phyloP scores from a whole-genome alignment of 257 asterid species.

The Coffea eugenioides region DNA sequence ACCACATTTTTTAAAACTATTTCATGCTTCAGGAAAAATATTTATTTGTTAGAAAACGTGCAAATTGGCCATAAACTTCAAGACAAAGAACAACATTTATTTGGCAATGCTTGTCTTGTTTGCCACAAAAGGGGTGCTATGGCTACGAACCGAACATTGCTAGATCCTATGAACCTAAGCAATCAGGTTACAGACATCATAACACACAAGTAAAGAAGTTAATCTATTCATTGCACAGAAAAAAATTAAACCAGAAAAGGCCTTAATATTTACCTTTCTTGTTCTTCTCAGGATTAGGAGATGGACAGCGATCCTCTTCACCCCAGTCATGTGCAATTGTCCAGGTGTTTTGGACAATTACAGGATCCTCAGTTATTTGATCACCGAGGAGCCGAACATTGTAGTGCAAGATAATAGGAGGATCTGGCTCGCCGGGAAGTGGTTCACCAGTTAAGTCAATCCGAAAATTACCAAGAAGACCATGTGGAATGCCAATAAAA shows the following conservation, averaged over 20 bases:
- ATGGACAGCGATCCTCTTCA: constrained; percentile 91
- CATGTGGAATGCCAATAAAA: constrained; percentile 88
- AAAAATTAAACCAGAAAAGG: background rate
- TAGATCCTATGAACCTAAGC: background rate
- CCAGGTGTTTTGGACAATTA: constrained; percentile 97
- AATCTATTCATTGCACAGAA: background rate
- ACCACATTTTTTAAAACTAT: background rate
- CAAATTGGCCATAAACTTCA: background rate
- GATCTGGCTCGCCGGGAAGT: constrained; percentile 97
- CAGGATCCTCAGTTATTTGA: constrained; percentile 87
- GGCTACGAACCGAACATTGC: background rate
- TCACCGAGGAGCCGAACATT: constrained; percentile 92
- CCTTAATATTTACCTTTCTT: constrained; percentile 55
- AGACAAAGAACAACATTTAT: background rate
- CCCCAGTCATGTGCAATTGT: constrained; percentile 97
- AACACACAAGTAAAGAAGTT: background rate
- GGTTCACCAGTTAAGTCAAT: constrained; percentile 89
- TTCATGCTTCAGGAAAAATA: background rate
- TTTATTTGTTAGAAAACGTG: background rate
- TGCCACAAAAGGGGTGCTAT: background rate
- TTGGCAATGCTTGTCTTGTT: background rate
- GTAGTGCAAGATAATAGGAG: constrained; percentile 90
- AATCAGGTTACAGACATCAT: constrained; percentile 1
- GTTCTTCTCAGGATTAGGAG: constrained; percentile 52
- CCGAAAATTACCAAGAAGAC: constrained; percentile 85